phyloP scores from a whole-genome alignment of 805 yeast species.

The Wickerhamomyces silvicola region DNA sequence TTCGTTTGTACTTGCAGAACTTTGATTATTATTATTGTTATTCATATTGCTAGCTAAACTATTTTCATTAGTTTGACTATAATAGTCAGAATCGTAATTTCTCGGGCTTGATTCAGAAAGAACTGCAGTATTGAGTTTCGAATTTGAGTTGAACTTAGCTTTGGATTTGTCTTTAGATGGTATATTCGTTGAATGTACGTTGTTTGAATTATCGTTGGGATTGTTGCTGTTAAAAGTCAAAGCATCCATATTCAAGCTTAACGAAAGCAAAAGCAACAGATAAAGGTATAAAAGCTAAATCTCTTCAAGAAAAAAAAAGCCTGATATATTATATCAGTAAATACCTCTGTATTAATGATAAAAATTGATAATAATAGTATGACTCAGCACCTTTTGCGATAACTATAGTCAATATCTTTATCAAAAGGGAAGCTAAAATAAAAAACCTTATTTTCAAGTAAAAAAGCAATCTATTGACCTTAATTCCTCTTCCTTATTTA shows the following conservation, averaged over 20 bases:
- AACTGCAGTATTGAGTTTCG: not conserved
- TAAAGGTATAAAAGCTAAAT: no score
- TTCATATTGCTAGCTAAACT: slow-evolving; percentile 1
- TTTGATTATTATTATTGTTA: not conserved
- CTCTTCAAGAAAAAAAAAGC: no score
- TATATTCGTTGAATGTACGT: not conserved
- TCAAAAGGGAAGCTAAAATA: no score
- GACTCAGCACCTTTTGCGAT: no score
- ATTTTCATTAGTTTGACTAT: slow-evolving; percentile 1
- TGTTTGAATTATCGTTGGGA: slow-evolving; percentile 1
- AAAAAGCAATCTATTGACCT: no score
- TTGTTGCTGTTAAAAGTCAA: slow-evolving; percentile 8
- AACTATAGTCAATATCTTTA: no score
- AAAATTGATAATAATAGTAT: no score
- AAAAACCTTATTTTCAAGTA: no score
- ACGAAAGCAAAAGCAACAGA: no score
- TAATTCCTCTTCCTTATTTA: no score
- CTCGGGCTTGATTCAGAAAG: slow-evolving; percentile 12
- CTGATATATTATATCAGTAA: no score
- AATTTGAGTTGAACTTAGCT: slow-evolving; percentile 1
- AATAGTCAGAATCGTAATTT: slow-evolving; percentile 9
- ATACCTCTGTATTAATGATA: no score
- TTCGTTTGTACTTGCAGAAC: not conserved
- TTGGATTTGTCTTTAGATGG: slow-evolving; percentile 1
- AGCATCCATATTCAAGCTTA: slow-evolving; percentile 16